A percentile compares a stretch with the other conserved stretches of the same genome.
Conservation (phyloP, 1,284 basidiomycete species). For the Irpex sp. region DNA sequence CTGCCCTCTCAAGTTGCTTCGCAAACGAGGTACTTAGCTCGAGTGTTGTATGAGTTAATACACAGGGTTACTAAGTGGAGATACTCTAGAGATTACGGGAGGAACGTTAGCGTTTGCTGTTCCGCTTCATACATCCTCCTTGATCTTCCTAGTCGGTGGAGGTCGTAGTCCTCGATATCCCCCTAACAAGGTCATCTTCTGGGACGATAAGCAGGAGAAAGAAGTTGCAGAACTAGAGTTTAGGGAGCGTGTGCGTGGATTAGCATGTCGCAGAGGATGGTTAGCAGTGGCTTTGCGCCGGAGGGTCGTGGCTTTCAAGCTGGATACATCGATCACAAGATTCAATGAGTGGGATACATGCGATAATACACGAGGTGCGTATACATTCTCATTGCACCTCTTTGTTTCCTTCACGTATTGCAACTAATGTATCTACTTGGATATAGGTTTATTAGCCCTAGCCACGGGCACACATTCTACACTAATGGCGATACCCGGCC, state of each 20-base stretch:
- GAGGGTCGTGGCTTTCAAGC: conserved; percentile 77
- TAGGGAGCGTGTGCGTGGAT: conserved; percentile 79
- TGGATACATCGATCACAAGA: conserved; percentile 58
- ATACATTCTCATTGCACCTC: background rate
- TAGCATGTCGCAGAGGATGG: conserved; percentile 79
- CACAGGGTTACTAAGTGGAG: background rate
- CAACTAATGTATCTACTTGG: background rate
- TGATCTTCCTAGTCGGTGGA: conserved; percentile 89
- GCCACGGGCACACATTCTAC: conserved; percentile 78
- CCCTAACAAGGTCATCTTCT: conserved; percentile 91
- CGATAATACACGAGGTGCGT: conserved; percentile 81
- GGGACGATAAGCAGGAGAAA: conserved; percentile 74
- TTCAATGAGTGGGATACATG: conserved; percentile 86
- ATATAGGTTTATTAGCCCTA: conserved; percentile 77
- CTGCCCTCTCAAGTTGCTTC: conserved; percentile 74
- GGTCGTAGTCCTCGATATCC: conserved; percentile 89
- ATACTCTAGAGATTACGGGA: conserved; percentile 59
- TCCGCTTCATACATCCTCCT: conserved; percentile 79
- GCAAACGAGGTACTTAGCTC: conserved; percentile 63
- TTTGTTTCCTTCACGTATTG: background rate
- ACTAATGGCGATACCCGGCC: conserved; percentile 82
- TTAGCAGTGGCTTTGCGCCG: conserved; percentile 81
- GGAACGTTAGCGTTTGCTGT: conserved; percentile 79
- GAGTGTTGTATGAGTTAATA: conserved; percentile 3
- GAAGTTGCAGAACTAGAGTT: conserved; percentile 92